Percentiles rank a stretch among this genome's conserved stretches.
These are phyloP conservation scores for Fraxinus paxiana DNA, from an alignment of 305 asterid genomes.

Conservation along the genomic window DNA sequence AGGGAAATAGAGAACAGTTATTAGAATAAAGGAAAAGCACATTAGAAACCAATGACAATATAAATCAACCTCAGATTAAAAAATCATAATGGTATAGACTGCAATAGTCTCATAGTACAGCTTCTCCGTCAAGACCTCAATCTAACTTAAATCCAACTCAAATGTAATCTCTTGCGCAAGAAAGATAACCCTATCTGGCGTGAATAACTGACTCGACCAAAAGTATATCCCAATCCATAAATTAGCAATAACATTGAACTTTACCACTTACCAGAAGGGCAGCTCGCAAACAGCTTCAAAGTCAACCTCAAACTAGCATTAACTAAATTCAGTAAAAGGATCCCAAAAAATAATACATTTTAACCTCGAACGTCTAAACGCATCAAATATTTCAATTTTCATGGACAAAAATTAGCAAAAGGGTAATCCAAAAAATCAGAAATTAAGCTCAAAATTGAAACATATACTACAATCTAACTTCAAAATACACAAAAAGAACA, in stretches of 20 bases:
- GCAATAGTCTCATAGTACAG: not conserved
- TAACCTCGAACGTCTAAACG: not conserved
- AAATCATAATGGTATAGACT: not conserved
- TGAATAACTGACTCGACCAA: not conserved
- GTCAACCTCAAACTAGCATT: conserved; percentile 12
- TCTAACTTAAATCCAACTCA: conserved; percentile 6
- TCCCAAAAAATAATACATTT: not conserved
- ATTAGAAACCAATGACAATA: not conserved
- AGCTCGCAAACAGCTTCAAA: not conserved
- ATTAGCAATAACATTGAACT: conserved; percentile 12
- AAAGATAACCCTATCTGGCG: not conserved
- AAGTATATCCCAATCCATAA: not conserved
- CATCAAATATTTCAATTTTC: conserved; percentile 2
- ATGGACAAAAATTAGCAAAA: conserved; percentile 2
- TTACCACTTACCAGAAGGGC: not conserved
- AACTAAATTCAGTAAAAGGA: not conserved
- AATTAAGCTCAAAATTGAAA: conserved; percentile 14
- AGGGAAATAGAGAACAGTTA: not conserved
- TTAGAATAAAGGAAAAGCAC: not conserved
- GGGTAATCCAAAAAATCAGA: not conserved
- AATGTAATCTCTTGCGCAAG: conserved; percentile 7
- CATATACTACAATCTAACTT: not conserved
- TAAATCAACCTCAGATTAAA: not conserved
- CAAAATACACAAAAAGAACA: not conserved
- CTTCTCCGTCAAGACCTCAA: not conserved